A percentile compares a stretch with the other conserved stretches of the same genome.
Evolutionary conservation across 1,284 basidiomycete genomes (phyloP).

Genomic region (Cutaneotrichosporon sp.): DNA sequence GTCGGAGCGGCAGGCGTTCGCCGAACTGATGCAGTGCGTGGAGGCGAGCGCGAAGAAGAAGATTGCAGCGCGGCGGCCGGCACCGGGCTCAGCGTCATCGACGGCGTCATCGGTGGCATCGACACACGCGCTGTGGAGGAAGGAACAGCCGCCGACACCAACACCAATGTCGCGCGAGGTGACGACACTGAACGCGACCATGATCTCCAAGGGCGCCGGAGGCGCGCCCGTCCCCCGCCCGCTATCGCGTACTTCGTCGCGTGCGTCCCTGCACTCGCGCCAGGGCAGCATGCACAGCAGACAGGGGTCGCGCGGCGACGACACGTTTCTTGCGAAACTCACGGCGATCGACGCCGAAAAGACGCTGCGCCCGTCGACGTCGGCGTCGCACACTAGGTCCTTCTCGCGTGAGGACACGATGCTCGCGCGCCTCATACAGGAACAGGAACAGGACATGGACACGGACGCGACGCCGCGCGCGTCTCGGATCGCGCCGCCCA

Average conservation of each 20-base stretch:
- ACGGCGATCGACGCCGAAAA: neutral
- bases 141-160: conserved; percentile 21
- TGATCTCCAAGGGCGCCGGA: neutral
- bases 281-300: neutral
- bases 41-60: conserved; percentile 22
- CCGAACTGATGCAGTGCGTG: conserved; percentile 19
- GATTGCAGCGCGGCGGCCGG: conserved; percentile 6
- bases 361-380: neutral
- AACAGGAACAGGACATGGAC: too few species aligned
- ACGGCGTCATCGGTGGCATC: conserved; percentile 8
- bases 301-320: conserved; percentile 1
- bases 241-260: neutral
- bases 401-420: neutral
- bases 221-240: neutral
- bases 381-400: too few species aligned
- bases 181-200: conserved; percentile 1
- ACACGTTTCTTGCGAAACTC: conserved; percentile 13
- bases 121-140: conserved; percentile 5
- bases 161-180: conserved; percentile 18
- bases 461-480: too few species aligned
- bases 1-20: conserved; percentile 20
- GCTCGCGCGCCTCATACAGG: neutral
- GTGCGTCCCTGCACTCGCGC: neutral
- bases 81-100: conserved; percentile 1
- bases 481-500: too few species aligned